A percentile compares a stretch with the other conserved stretches of the same genome.
Evolutionary conservation across 352 stramenopile species (phyloP).

Genomic region (Phytophthora megakarya): DNA sequence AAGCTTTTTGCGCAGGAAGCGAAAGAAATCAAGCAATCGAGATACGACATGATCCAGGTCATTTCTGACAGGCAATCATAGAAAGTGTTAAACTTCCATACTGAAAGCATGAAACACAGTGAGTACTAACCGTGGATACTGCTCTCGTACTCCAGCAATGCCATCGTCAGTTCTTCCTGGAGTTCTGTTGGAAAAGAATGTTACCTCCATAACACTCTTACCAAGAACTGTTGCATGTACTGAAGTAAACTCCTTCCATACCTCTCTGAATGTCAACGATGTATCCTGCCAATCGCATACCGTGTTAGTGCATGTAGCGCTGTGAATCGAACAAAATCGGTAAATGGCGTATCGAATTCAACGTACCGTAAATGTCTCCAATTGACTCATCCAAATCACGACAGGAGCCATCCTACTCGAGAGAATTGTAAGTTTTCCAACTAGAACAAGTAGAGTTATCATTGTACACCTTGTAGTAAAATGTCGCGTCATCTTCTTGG

Average conservation of each 20-base stretch:
- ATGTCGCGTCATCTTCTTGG: conserved; percentile 85
- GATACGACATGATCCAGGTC: conserved; percentile 58
- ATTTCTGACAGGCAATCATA: conserved; percentile 61
- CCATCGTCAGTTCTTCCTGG: conserved; percentile 74
- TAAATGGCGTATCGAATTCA: not conserved
- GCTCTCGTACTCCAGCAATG: conserved; percentile 71
- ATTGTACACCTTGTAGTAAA: conserved; percentile 82
- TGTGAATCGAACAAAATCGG: not conserved
- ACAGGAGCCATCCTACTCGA: conserved; percentile 69
- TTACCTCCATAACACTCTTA: not conserved
- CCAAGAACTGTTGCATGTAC: not conserved
- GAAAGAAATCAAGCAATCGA: conserved; percentile 80
- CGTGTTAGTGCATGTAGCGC: conserved; percentile 4
- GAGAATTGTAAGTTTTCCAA: not conserved
- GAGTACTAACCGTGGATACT: conserved; percentile 59
- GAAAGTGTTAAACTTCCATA: not conserved
- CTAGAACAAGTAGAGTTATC: not conserved
- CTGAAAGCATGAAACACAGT: not conserved
- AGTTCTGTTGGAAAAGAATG: conserved; percentile 47
- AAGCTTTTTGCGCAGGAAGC: conserved; percentile 66
- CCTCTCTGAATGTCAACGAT: conserved; percentile 84
- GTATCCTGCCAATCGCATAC: conserved; percentile 46
- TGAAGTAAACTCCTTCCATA: conserved; percentile 27
- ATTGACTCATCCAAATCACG: conserved; percentile 81
- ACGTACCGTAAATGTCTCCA: conserved; percentile 80